Conservation (phyloP, 164 flowering plant genomes). For the Macadamia tetraphylla region DNA sequence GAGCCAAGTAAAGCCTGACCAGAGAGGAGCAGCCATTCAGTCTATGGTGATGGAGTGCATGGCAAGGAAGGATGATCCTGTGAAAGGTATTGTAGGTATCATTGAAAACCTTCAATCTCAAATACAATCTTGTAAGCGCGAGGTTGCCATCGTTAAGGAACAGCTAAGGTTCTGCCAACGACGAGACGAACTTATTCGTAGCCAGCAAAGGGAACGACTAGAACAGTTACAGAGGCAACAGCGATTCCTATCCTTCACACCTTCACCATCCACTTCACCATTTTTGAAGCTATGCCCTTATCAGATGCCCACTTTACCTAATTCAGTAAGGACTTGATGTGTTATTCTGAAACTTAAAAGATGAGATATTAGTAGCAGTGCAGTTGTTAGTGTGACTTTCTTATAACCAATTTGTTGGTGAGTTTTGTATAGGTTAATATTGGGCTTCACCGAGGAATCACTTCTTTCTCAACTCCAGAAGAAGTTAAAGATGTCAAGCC, state of each 20-base stretch:
- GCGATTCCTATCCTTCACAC: not conserved
- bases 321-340: no score
- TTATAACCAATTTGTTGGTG: no score
- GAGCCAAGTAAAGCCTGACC: not conserved
- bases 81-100: constrained; percentile 4
- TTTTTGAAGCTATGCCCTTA: no score
- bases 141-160: not conserved
- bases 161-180: not conserved
- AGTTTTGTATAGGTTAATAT: no score
- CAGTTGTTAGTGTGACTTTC: no score
- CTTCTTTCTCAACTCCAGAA: no score
- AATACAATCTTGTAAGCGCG: not conserved
- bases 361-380: no score
- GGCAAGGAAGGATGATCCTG: constrained; percentile 7
- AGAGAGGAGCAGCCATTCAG: constrained; percentile 11
- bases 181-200: not conserved
- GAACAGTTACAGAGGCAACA: not conserved
- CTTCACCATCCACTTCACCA: no score
- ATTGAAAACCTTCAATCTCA: not conserved
- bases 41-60: constrained; percentile 20
- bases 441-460: no score
- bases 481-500: no score
- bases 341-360: no score
- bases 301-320: no score
- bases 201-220: not conserved